A percentile compares a stretch with the other conserved stretches of the same genome.
phyloP scores from a whole-genome alignment of 495 filamentous ascomycete genomes.

The Xylona heveae region DNA sequence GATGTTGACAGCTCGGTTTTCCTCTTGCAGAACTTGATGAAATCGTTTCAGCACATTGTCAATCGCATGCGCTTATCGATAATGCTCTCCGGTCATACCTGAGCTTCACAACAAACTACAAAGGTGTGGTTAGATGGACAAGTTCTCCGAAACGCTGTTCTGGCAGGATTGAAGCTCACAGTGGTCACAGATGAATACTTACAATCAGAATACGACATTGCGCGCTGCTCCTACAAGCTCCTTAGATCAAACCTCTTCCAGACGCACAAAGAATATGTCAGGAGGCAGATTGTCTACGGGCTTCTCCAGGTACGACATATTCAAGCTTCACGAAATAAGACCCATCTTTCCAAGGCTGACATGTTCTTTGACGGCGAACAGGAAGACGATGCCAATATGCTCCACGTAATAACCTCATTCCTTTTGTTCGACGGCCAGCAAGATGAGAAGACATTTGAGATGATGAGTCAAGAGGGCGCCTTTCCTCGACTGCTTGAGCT shows the following conservation, averaged over 20 bases:
- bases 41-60: slow-evolving; percentile 51
- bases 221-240: slow-evolving; percentile 64
- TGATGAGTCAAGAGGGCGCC: slow-evolving; percentile 69
- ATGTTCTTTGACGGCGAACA: slow-evolving; percentile 11
- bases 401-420: slow-evolving; percentile 69
- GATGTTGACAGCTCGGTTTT: slow-evolving; percentile 7
- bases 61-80: slow-evolving; percentile 63
- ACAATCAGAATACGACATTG: slow-evolving; percentile 65
- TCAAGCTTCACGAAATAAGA: neutral
- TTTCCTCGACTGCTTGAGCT: slow-evolving; percentile 72
- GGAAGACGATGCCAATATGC: slow-evolving; percentile 58
- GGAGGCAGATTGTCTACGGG: slow-evolving; percentile 80
- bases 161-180: slow-evolving; percentile 3
- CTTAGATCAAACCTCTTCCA: slow-evolving; percentile 54
- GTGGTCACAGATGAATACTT: slow-evolving; percentile 48
- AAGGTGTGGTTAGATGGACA: slow-evolving; percentile 23
- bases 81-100: slow-evolving; percentile 70
- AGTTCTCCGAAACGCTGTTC: neutral
- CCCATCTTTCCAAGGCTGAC: neutral
- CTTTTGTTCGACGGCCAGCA: slow-evolving; percentile 77
- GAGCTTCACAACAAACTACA: slow-evolving; percentile 52
- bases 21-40: slow-evolving; percentile 47
- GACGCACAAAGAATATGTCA: slow-evolving; percentile 63
- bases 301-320: slow-evolving; percentile 47
- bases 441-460: slow-evolving; percentile 56